phyloP scores from a whole-genome alignment of 139 green algal species.

The Haematococcus lacustris region DNA sequence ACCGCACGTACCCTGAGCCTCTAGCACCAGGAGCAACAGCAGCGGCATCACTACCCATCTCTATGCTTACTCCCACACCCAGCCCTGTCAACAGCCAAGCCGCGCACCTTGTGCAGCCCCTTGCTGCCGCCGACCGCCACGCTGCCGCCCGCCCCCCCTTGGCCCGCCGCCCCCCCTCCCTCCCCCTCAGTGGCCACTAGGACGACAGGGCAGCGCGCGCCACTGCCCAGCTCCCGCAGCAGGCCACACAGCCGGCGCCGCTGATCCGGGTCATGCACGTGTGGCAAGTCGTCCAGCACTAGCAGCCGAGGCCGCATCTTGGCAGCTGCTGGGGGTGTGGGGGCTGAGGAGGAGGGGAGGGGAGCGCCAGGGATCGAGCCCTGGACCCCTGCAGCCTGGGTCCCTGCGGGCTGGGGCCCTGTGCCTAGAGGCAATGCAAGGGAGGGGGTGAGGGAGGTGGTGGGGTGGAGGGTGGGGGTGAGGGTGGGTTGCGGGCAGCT shows the following conservation, averaged over 20 bases:
- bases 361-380: too few relatives aligned
- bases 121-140: slow-evolving; percentile 20
- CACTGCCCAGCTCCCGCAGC: slow-evolving; percentile 36
- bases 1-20: not conserved
- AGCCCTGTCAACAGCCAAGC: too few relatives aligned
- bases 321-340: too few relatives aligned
- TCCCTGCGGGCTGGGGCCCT: not conserved
- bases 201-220: slow-evolving; percentile 43
- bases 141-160: slow-evolving; percentile 7
- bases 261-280: slow-evolving; percentile 32
- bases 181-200: slow-evolving; percentile 44
- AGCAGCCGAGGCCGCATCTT: too few relatives aligned
- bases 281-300: slow-evolving; percentile 60
- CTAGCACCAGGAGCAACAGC: too few relatives aligned
- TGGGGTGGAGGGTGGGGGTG: not conserved
- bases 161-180: slow-evolving; percentile 8
- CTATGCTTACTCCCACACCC: too few relatives aligned
- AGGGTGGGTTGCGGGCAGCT: not conserved
- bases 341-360: too few relatives aligned
- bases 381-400: not conserved
- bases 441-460: not conserved
- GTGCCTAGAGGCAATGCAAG: not conserved
- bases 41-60: too few relatives aligned
- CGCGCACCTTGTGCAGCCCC: slow-evolving; percentile 52
- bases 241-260: slow-evolving; percentile 35